phyloP scores from a whole-genome alignment of 2,329 filamentous ascomycete species.

The Aspergillus proliferans region DNA sequence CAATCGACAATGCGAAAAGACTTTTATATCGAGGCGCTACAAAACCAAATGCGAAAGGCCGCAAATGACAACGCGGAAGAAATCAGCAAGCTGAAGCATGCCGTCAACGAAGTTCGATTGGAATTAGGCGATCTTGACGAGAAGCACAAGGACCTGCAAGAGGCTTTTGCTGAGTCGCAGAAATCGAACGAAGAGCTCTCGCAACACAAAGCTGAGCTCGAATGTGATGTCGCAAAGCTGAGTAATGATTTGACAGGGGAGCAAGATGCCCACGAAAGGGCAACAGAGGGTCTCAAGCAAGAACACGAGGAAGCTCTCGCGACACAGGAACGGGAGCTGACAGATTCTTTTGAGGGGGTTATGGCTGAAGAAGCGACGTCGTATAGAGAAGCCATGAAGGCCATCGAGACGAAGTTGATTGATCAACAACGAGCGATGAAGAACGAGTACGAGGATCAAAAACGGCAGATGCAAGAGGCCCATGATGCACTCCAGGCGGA shows the following conservation, averaged over 20 bases:
- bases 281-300: constrained; percentile 26
- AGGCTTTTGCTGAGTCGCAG: constrained; percentile 40
- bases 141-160: constrained; percentile 47
- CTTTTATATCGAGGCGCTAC: constrained; percentile 47
- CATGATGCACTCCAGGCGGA: constrained; percentile 31
- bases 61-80: constrained; percentile 48
- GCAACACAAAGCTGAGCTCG: constrained; percentile 39
- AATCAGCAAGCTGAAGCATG: constrained; percentile 36
- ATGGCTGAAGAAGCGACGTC: constrained; percentile 37
- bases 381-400: constrained; percentile 31
- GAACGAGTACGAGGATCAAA: constrained; percentile 31
- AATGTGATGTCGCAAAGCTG: constrained; percentile 33
- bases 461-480: constrained; percentile 32
- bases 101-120: constrained; percentile 44
- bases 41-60: constrained; percentile 45
- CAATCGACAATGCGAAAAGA: constrained; percentile 49
- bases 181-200: constrained; percentile 42
- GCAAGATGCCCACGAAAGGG: constrained; percentile 41
- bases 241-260: constrained; percentile 35
- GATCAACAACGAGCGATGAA: constrained; percentile 31
- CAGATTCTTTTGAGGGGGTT: constrained; percentile 44
- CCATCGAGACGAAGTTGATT: constrained; percentile 39
- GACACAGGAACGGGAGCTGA: constrained; percentile 41
- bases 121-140: constrained; percentile 48
- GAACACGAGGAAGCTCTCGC: constrained; percentile 29